These are phyloP conservation scores for Parascedosporium putredinis DNA, from an alignment of 2,329 filamentous ascomycete genomes.

Conservation along the genomic window DNA sequence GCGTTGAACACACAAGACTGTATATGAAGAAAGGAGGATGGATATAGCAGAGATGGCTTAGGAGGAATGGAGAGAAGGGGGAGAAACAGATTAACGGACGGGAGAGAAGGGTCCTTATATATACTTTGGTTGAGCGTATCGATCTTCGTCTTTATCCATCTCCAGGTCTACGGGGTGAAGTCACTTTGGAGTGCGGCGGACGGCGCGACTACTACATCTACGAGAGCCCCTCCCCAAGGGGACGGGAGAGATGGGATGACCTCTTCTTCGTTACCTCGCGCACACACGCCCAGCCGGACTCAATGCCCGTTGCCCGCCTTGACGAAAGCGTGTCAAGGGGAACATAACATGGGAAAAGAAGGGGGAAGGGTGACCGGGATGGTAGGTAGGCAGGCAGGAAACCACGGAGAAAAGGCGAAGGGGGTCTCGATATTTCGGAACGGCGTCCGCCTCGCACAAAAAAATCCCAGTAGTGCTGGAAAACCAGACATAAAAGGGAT, in stretches of 20 bases:
- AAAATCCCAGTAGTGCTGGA: neutral
- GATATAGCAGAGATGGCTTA: neutral
- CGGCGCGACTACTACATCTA: too few species aligned
- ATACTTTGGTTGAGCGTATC: neutral
- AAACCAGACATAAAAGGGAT: neutral
- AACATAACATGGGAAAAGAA: neutral
- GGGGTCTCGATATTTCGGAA: conserved; percentile 4
- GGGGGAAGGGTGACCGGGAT: too few species aligned
- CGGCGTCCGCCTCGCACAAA: neutral
- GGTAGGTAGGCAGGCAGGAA: too few species aligned
- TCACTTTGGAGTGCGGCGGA: too few species aligned
- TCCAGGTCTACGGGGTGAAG: neutral
- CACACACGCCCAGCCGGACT: conserved; percentile 3
- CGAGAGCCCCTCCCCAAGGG: neutral
- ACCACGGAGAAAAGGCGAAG: neutral
- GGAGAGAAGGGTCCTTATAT: conserved; percentile 3
- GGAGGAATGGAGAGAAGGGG: neutral
- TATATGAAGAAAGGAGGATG: neutral
- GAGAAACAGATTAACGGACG: neutral
- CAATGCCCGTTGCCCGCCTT: conserved; percentile 4
- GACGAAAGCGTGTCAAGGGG: neutral
- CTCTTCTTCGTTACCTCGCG: neutral
- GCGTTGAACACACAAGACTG: neutral
- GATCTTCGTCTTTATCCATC: neutral
- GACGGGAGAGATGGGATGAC: neutral